Evolutionary conservation across 345 rosid species (phyloP), one percentile per base, ranked within the genome.

Genomic region (Arabidopsis thaliana): DNA sequence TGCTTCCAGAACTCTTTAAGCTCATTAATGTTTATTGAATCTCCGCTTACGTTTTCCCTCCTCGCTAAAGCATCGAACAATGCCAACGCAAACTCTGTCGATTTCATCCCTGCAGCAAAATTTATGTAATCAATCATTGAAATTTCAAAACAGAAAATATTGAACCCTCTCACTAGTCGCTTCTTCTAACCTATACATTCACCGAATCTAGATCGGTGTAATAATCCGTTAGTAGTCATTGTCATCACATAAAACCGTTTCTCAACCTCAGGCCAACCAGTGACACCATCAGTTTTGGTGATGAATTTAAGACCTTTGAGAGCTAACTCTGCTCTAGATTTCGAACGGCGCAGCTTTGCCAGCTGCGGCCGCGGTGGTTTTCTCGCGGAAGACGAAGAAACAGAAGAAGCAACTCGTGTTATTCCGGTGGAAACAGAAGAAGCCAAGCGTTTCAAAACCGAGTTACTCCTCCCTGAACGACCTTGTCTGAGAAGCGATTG

Each of bases 221-320:
- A 75, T 44, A 65, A 52, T 2, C 90, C 89, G 7, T 82, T 33
- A 12, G 76, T 85, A 11, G 73, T 72, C 30, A 80, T 73, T 0
- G 87, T 83, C 3, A 88, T 79, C 5, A 82, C 85, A 42, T 85
- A 73, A 44, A 90, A 90, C 22, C 85, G 75, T 66, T 80, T 83
- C 83, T 83, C 93, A 33, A 88, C 90, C 0, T 73, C 86, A 48
- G 79, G 78, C 96, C 96, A 90, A 6, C 89, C 91, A 25, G 80
- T 67, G 32, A 81, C 88, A 1, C 85, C 93, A 16, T 85, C 87
- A 10, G 86, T 77, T 78, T 84, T 88, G 74, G 88, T 88, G 20
- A 90, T 88, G 72, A 90, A 90, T 79, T 90, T 87, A 12, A 90
- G 91, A 2, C 90, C 89, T 33, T 85, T 88, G 14, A 88, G 64